Evolutionary conservation across 345 rosid genomes (phyloP), one percentile per base, ranked within the genome.

Genomic region (Arabidopsis thaliana): DNA sequence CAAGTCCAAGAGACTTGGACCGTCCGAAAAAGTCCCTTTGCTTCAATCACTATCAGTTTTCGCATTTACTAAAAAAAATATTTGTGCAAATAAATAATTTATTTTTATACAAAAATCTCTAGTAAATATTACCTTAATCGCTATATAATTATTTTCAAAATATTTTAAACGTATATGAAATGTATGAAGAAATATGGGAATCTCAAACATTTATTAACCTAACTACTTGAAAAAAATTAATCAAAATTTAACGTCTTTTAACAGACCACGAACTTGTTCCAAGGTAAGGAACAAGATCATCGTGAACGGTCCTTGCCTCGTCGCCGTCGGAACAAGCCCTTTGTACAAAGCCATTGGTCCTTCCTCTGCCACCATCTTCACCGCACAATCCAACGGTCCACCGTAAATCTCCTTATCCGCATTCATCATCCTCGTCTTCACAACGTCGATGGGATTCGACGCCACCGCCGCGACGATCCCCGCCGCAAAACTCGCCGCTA

Each of bases 391-490:
- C 61, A 90, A 66, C 3, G 98, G 88, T 13, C 96, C 96, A 20
- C 63, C 56, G 24, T 88, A 88, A 6, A 55, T 83, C 67, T 79
- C 90, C 41, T 80, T 82, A 42, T 82, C 86, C 77, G 87, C 91
- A 70, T 90, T 93, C 98, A 90, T 93, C 74, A 90, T 95, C 66
- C 96, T 89, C 16, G 96, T 90, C 84, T 93, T 93, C 56, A 90
- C 87, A 55, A 93, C 98, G 45, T 93, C 96, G 12, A 93, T 83
- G 32, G 98, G 96, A 72, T 90, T 93, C 14, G 98, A 90, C 67
- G 90, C 93, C 67, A 85, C 94, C 1, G 94, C 74, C 8, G 96
- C 98, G 59, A 93, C 94, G 28, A 93, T 84, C 38, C 98, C 96
- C 2, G 94, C 96, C 1, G 88, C 81, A 9, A 88, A 87, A 77